A percentile compares a stretch with the other conserved stretches of the same genome.
These are phyloP conservation scores for Torulaspora gathmanii DNA, from an alignment of 805 yeast genomes.

Conservation along the genomic window DNA sequence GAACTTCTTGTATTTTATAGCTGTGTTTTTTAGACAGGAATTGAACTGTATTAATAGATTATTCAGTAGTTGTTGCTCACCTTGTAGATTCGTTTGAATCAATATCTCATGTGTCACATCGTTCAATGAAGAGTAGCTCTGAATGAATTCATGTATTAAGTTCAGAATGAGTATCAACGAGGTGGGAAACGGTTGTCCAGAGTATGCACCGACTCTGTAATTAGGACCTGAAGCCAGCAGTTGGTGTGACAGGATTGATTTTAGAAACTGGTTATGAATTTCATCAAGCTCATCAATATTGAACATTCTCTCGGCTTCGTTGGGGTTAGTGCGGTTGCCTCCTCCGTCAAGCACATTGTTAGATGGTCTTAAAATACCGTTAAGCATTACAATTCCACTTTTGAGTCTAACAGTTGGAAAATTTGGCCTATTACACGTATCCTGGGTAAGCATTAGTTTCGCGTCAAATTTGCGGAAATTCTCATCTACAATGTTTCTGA, in stretches of 20 bases:
- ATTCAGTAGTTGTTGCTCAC: conserved; percentile 24
- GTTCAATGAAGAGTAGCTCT: conserved; percentile 38
- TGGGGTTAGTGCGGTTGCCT: conserved; percentile 4
- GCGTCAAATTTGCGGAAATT: conserved; percentile 30
- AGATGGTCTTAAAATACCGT: conserved; percentile 33
- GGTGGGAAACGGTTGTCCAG: conserved; percentile 41
- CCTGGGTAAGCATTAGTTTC: conserved; percentile 29
- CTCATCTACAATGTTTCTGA: conserved; percentile 33
- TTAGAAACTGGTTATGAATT: conserved; percentile 36
- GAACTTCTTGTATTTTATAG: conserved; percentile 43
- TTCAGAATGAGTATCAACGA: conserved; percentile 40
- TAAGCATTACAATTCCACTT: conserved; percentile 27
- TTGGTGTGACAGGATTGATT: conserved; percentile 25
- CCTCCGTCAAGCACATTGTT: conserved; percentile 18
- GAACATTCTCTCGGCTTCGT: not conserved
- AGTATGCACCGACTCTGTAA: conserved; percentile 34
- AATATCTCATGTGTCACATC: conserved; percentile 35
- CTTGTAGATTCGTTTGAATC: conserved; percentile 30
- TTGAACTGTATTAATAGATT: conserved; percentile 33
- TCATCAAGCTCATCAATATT: conserved; percentile 47
- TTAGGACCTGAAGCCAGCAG: conserved; percentile 22
- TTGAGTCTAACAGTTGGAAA: conserved; percentile 31
- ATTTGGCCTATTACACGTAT: conserved; percentile 34
- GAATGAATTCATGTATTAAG: conserved; percentile 39
- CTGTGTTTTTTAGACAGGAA: conserved; percentile 40